Evolutionary conservation across 139 green algal species (phyloP).

Genomic region (Protoeuglena noctilucae): DNA sequence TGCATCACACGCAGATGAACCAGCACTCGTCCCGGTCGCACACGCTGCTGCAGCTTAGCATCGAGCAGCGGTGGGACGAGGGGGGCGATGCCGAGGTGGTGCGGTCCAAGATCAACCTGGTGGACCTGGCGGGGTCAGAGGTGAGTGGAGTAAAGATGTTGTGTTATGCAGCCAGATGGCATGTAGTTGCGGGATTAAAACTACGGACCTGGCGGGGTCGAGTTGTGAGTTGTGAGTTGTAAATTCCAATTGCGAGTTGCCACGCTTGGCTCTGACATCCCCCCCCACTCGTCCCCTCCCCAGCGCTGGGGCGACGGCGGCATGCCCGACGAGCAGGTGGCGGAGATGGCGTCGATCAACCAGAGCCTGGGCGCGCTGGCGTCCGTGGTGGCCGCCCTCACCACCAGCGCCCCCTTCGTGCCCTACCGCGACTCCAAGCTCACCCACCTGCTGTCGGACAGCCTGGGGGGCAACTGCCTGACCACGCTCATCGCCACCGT

Average conservation of each 20-base stretch:
- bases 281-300: not conserved
- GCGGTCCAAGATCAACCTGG: slow-evolving; percentile 28
- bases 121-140: slow-evolving; percentile 24
- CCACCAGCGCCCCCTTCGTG: slow-evolving; percentile 20
- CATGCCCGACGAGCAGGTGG: slow-evolving; percentile 9
- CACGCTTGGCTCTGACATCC: slow-evolving; percentile 3
- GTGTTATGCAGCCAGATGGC: no score
- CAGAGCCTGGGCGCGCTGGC: slow-evolving; percentile 30
- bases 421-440: slow-evolving; percentile 26
- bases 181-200: slow-evolving; percentile 8
- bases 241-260: not conserved
- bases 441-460: slow-evolving; percentile 7
- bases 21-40: slow-evolving; percentile 33
- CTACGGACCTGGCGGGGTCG: slow-evolving; percentile 18
- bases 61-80: slow-evolving; percentile 22
- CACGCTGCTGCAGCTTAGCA: slow-evolving; percentile 35
- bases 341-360: slow-evolving; percentile 46
- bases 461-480: slow-evolving; percentile 10
- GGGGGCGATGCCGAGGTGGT: slow-evolving; percentile 2
- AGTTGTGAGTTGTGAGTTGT: slow-evolving; percentile 4
- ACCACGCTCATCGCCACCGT: slow-evolving; percentile 8
- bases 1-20: slow-evolving; percentile 47
- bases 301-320: slow-evolving; percentile 9
- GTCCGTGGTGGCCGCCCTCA: slow-evolving; percentile 35
- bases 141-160: not conserved